phyloP scores from a whole-genome alignment of 2,329 filamentous ascomycete genomes.

The Samsoniella hepiali region DNA sequence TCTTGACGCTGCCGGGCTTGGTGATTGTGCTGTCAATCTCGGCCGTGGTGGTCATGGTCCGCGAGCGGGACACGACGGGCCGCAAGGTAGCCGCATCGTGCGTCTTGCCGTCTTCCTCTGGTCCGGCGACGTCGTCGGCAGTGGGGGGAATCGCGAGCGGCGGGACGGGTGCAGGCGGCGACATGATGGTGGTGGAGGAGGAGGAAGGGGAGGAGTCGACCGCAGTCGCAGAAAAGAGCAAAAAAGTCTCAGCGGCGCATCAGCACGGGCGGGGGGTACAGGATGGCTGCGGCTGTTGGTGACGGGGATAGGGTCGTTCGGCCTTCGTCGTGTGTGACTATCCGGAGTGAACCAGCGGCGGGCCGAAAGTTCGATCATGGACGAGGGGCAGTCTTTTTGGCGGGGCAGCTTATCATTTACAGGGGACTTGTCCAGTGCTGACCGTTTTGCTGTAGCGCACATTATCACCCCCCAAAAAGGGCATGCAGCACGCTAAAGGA shows the following conservation, averaged over 20 bases:
- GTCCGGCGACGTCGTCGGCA: not conserved
- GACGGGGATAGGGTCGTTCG: not conserved
- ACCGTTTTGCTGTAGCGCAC: not conserved
- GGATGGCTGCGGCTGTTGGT: not conserved
- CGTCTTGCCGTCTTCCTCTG: slow-evolving; percentile 10
- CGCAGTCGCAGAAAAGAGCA: slow-evolving; percentile 3
- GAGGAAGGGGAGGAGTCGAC: not conserved
- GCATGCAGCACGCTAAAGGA: not conserved
- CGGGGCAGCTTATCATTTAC: not conserved
- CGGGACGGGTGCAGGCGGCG: not conserved
- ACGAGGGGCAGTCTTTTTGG: not conserved
- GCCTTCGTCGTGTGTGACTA: not conserved
- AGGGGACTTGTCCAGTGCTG: not conserved
- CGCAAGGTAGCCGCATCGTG: not conserved
- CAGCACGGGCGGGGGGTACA: not conserved
- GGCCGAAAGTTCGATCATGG: not conserved
- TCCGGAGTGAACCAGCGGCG: not conserved
- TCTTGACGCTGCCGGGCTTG: slow-evolving; percentile 72
- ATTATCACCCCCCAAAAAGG: not conserved
- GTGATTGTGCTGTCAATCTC: slow-evolving; percentile 60
- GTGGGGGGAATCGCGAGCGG: slow-evolving; percentile 1
- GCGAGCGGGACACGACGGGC: slow-evolving; percentile 7
- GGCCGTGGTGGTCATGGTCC: slow-evolving; percentile 46
- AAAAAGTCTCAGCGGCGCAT: not conserved
- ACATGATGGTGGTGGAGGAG: not conserved